phyloP scores from a whole-genome alignment of 1,284 basidiomycete species.

The Pseudozyma hubeiensis region DNA sequence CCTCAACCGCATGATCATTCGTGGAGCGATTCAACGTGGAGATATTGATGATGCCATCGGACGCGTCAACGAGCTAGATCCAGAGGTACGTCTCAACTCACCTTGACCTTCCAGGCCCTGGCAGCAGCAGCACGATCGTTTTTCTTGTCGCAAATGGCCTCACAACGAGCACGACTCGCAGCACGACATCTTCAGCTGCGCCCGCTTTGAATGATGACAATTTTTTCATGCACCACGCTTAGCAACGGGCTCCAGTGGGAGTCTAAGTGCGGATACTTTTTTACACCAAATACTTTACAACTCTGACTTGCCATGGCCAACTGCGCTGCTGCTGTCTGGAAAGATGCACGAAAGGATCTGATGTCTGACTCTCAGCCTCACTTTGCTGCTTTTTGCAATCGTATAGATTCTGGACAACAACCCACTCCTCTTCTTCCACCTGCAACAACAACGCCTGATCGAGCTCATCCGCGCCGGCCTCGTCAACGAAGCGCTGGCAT shows the following conservation, averaged over 20 bases:
- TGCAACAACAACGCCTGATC: constrained; percentile 93
- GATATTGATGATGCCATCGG: constrained; percentile 94
- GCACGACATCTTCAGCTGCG: neutral
- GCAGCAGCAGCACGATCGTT: constrained; percentile 14
- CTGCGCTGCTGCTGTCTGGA: constrained; percentile 6
- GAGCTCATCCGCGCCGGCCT: constrained; percentile 88
- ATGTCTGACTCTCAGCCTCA: neutral
- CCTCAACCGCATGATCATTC: constrained; percentile 90
- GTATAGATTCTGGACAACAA: constrained; percentile 91
- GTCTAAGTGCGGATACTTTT: constrained; percentile 52
- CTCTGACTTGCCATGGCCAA: constrained; percentile 36
- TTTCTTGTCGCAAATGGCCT: neutral
- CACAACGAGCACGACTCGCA: neutral
- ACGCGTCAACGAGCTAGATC: constrained; percentile 92
- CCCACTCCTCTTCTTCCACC: constrained; percentile 87
- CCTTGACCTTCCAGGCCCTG: neutral
- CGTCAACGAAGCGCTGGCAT: constrained; percentile 82
- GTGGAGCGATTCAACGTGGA: constrained; percentile 90
- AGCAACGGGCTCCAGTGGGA: constrained; percentile 71
- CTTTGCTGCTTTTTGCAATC: neutral
- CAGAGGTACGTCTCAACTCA: constrained; percentile 79
- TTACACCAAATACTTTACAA: constrained; percentile 41
- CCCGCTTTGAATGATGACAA: constrained; percentile 68
- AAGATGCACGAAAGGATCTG: neutral
- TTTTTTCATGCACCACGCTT: constrained; percentile 98